Percentiles rank a stretch among this genome's conserved stretches.
Conservation (phyloP, 495 filamentous ascomycete species). For the Baudoinia panamericana region DNA sequence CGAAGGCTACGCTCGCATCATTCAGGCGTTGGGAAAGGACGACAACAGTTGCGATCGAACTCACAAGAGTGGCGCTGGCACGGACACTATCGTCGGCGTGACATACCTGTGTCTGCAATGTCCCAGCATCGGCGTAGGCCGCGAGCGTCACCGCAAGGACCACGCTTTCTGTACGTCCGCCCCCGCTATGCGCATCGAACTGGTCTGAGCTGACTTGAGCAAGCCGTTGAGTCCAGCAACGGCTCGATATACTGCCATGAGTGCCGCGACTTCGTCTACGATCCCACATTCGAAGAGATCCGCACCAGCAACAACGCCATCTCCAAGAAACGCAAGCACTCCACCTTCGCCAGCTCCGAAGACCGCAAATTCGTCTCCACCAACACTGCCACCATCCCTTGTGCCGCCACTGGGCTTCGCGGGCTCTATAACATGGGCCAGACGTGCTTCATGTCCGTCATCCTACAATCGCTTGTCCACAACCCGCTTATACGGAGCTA, state of each 20-base stretch:
- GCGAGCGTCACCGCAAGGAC: conserved; percentile 41
- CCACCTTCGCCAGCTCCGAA: conserved; percentile 44
- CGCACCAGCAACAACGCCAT: conserved; percentile 23
- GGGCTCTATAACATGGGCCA: conserved; percentile 92
- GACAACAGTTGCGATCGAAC: neutral
- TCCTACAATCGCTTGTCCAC: conserved; percentile 75
- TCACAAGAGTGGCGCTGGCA: conserved; percentile 11
- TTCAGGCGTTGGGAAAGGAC: conserved; percentile 23
- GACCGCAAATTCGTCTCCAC: conserved; percentile 44
- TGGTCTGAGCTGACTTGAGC: conserved; percentile 10
- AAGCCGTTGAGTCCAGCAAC: conserved; percentile 71
- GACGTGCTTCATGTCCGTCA: conserved; percentile 87
- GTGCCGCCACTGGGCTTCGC: conserved; percentile 58
- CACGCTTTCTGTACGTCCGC: conserved; percentile 51
- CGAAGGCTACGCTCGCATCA: conserved; percentile 23
- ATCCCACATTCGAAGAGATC: conserved; percentile 60
- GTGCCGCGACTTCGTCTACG: conserved; percentile 78
- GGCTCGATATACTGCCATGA: conserved; percentile 70
- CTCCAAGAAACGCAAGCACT: conserved; percentile 45
- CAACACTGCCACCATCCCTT: conserved; percentile 50
- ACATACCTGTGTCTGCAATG: conserved; percentile 64
- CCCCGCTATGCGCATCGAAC: neutral
- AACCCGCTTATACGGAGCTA: conserved; percentile 76
- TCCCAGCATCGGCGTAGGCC: conserved; percentile 38
- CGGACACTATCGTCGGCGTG: conserved; percentile 34